Conservation (phyloP, 257 asterid genomes). For the Solanum verrucosum region DNA sequence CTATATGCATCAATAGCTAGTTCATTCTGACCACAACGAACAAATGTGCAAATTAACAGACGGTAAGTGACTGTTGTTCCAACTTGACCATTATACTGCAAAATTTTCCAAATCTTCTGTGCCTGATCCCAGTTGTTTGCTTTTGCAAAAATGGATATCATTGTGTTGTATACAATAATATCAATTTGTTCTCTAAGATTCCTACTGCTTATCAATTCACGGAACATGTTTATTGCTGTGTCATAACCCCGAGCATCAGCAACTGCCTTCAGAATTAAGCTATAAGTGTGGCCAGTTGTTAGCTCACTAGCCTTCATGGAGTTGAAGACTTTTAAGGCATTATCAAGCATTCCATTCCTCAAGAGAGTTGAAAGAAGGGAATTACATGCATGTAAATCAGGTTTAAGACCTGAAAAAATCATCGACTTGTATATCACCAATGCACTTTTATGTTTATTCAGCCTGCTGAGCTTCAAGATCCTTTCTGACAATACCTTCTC, state of each 20-base stretch:
- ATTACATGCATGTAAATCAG: slow-evolving; percentile 77
- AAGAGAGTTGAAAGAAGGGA: slow-evolving; percentile 67
- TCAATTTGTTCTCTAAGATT: slow-evolving; percentile 41
- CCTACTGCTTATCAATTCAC: slow-evolving; percentile 37
- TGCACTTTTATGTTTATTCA: slow-evolving; percentile 60
- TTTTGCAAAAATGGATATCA: slow-evolving; percentile 62
- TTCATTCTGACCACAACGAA: slow-evolving; percentile 68
- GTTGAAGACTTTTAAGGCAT: slow-evolving; percentile 52
- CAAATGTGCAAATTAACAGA: slow-evolving; percentile 60
- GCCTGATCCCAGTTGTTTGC: slow-evolving; percentile 47
- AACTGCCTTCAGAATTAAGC: slow-evolving; percentile 74
- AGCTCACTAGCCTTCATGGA: slow-evolving; percentile 41
- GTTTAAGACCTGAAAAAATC: slow-evolving; percentile 47
- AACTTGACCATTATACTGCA: slow-evolving; percentile 29
- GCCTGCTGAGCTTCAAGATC: slow-evolving; percentile 73
- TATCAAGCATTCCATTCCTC: slow-evolving; percentile 52
- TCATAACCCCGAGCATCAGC: slow-evolving; percentile 38
- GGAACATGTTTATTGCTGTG: slow-evolving; percentile 53
- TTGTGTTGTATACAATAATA: slow-evolving; percentile 65
- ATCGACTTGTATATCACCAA: slow-evolving; percentile 58
- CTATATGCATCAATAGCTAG: slow-evolving; percentile 81
- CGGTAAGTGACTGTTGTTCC: slow-evolving; percentile 77
- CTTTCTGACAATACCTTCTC: slow-evolving; percentile 59
- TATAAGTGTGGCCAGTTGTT: slow-evolving; percentile 59
- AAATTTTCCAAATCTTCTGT: slow-evolving; percentile 54